phyloP scores from a whole-genome alignment of 768 basidiomycete species.

The Podaxis sp. region DNA sequence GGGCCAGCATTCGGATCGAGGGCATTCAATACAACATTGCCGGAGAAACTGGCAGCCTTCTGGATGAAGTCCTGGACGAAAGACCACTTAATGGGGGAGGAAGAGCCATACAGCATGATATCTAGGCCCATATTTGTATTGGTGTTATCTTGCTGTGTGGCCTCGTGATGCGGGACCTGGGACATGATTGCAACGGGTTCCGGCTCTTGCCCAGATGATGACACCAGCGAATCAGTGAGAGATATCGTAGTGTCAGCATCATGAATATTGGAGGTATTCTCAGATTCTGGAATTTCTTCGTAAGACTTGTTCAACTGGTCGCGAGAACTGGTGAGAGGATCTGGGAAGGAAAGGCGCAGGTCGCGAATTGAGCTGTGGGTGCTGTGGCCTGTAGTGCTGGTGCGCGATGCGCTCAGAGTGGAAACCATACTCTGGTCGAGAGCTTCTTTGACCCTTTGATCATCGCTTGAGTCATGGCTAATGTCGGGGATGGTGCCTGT shows the following conservation, averaged over 20 bases:
- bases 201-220: constrained; percentile 30
- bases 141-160: constrained; percentile 14
- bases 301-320: constrained; percentile 59
- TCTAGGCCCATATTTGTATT: constrained; percentile 42
- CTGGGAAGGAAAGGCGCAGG: constrained; percentile 78
- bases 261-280: constrained; percentile 23
- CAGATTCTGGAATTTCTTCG: constrained; percentile 43
- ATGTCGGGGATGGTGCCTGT: constrained; percentile 24
- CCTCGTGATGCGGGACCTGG: constrained; percentile 31
- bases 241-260: constrained; percentile 12
- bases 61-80: constrained; percentile 56
- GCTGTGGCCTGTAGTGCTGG: constrained; percentile 53
- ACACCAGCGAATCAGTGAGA: constrained; percentile 4
- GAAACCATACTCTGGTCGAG: constrained; percentile 82
- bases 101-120: constrained; percentile 63
- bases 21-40: constrained; percentile 24
- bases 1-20: constrained; percentile 20
- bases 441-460: constrained; percentile 65
- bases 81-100: constrained; percentile 55
- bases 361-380: constrained; percentile 64
- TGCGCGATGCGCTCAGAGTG: constrained; percentile 71
- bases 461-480: constrained; percentile 47
- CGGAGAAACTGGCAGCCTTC: constrained; percentile 43
- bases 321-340: constrained; percentile 71
- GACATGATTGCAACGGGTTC: constrained; percentile 26